Evolutionary conservation across 106 monocot genomes (phyloP).

Genomic region (Acorus gramineus): DNA sequence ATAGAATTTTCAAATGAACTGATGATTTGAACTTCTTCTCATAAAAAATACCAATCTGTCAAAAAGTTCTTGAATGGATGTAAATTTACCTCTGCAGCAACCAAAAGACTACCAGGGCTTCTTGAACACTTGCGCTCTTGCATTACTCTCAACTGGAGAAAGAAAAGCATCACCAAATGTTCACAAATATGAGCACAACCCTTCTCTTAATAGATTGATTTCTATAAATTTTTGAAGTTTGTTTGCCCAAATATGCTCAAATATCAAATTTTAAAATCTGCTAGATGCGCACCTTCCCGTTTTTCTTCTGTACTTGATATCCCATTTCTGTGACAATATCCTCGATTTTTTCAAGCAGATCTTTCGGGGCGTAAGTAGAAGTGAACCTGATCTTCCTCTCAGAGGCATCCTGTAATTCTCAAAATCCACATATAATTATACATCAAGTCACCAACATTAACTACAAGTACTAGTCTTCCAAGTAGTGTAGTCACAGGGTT

Average conservation of each 20-base stretch:
- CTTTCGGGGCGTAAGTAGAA: no score
- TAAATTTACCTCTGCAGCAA: slow-evolving; percentile 11
- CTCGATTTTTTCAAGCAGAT: no score
- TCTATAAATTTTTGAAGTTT: no score
- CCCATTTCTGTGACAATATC: no score
- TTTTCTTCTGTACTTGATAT: no score
- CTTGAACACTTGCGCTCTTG: background rate
- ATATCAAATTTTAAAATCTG: background rate
- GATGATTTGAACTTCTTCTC: background rate
- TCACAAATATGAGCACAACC: background rate
- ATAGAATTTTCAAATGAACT: background rate
- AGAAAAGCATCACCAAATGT: no score
- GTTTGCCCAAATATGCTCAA: background rate
- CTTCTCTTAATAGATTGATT: no score
- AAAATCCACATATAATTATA: background rate
- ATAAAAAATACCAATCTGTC: no score
- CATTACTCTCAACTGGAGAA: slow-evolving; percentile 8
- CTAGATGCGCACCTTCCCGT: no score
- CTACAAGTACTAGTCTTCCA: background rate
- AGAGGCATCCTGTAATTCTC: no score
- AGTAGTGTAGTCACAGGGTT: background rate
- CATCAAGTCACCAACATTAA: background rate
- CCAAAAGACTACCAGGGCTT: slow-evolving; percentile 4
- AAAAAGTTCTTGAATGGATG: no score
- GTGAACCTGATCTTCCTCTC: no score